A percentile compares a stretch with the other conserved stretches of the same genome.
Evolutionary conservation across 2,329 filamentous ascomycete species (phyloP).

Genomic region (Pyrenophora tritici-repentis): DNA sequence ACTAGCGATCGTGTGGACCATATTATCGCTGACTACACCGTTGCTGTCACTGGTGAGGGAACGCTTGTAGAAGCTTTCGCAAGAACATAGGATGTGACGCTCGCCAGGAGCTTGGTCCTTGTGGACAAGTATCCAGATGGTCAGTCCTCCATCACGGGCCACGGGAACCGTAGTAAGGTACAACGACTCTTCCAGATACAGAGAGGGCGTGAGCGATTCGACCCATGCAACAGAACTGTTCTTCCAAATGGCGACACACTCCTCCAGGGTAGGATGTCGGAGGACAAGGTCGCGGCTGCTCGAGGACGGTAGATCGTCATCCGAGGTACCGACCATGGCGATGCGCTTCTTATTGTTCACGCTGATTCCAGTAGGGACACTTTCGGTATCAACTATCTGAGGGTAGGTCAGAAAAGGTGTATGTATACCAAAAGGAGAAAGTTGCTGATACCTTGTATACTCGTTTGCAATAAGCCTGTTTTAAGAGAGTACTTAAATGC

Average conservation of each 20-base stretch:
- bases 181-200: not conserved
- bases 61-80: constrained; percentile 38
- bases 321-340: too few relatives aligned
- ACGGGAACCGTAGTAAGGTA: constrained; percentile 56
- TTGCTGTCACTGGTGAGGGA: constrained; percentile 27
- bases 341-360: too few relatives aligned
- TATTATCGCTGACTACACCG: constrained; percentile 57
- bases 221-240: not conserved
- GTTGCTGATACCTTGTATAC: too few relatives aligned
- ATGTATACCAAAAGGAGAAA: too few relatives aligned
- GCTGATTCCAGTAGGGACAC: not conserved
- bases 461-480: too few relatives aligned
- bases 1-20: constrained; percentile 73
- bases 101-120: constrained; percentile 40
- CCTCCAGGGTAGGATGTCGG: not conserved
- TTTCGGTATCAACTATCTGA: too few relatives aligned
- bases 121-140: constrained; percentile 62
- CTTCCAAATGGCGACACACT: not conserved
- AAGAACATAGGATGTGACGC: constrained; percentile 58
- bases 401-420: too few relatives aligned
- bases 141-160: constrained; percentile 58
- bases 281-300: not conserved
- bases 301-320: not conserved
- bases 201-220: not conserved
- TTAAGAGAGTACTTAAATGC: too few relatives aligned